phyloP scores from a whole-genome alignment of 441 rosid species.

The Manihot esculenta region DNA sequence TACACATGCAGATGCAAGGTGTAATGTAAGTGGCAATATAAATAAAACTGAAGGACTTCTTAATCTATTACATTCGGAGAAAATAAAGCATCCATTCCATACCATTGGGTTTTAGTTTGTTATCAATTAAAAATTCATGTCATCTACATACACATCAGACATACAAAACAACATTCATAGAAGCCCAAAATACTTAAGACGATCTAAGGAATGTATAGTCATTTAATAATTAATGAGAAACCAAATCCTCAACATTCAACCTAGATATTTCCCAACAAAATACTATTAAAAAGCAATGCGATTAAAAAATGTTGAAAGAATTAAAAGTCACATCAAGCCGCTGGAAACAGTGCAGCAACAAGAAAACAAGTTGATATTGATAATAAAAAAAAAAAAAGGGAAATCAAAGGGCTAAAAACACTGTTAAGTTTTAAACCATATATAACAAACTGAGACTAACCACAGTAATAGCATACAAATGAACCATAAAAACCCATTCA shows the following conservation, averaged over 20 bases:
- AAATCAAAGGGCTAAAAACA: background rate
- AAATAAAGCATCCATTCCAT: background rate
- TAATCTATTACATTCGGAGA: too few relatives aligned
- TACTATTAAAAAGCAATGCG: too few relatives aligned
- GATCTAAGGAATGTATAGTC: too few relatives aligned
- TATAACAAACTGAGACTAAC: background rate
- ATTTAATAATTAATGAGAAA: too few relatives aligned
- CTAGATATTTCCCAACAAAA: too few relatives aligned
- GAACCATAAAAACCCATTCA: background rate
- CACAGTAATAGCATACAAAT: background rate
- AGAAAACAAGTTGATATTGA: too few relatives aligned
- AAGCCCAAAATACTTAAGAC: background rate
- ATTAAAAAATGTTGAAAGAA: too few relatives aligned
- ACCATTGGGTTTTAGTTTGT: background rate
- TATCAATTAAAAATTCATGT: background rate
- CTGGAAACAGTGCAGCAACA: too few relatives aligned
- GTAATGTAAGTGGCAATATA: background rate
- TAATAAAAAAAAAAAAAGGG: too few relatives aligned
- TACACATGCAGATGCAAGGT: too few relatives aligned
- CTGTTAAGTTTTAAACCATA: background rate
- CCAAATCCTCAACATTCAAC: too few relatives aligned
- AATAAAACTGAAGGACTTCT: background rate
- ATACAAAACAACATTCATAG: background rate
- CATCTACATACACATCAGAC: background rate
- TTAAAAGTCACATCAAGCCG: too few relatives aligned